Conservation (phyloP, 371 early-diverging fungal species). For the Circinella umbellata region DNA sequence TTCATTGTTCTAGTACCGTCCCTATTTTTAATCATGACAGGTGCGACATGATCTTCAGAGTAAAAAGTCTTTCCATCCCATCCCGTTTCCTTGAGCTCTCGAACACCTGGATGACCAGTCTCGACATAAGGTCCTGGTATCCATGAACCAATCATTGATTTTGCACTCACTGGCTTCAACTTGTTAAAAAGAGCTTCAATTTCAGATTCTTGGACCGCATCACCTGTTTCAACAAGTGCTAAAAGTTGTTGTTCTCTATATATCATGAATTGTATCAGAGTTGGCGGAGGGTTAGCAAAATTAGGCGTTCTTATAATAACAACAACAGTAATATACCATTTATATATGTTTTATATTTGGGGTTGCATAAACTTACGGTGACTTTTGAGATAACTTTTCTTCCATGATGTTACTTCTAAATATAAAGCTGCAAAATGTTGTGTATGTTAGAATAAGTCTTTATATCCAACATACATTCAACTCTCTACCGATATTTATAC, state of each 20-base stretch:
- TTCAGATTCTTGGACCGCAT: conserved; percentile 10
- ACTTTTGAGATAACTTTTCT: no score
- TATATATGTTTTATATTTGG: no score
- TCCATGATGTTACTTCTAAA: no score
- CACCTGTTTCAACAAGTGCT: background rate
- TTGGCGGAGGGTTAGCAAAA: no score
- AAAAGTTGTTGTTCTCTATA: conserved; percentile 6
- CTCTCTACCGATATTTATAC: no score
- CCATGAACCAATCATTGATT: conserved; percentile 6
- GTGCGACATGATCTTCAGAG: background rate
- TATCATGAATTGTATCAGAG: no score
- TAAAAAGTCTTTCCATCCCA: conserved; percentile 7
- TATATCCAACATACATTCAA: no score
- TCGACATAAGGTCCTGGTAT: conserved; percentile 4
- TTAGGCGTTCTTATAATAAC: no score
- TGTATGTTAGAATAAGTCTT: no score
- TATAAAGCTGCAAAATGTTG: no score
- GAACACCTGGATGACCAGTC: conserved; percentile 7
- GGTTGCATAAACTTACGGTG: no score
- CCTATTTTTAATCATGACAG: conserved; percentile 1
- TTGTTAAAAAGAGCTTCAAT: conserved; percentile 10
- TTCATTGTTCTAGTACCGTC: background rate
- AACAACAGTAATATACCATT: no score
- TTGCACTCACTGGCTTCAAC: background rate
- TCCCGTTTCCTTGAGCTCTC: background rate